Conservation (phyloP, 345 rosid genomes). For the Carallia pectinifolia region DNA sequence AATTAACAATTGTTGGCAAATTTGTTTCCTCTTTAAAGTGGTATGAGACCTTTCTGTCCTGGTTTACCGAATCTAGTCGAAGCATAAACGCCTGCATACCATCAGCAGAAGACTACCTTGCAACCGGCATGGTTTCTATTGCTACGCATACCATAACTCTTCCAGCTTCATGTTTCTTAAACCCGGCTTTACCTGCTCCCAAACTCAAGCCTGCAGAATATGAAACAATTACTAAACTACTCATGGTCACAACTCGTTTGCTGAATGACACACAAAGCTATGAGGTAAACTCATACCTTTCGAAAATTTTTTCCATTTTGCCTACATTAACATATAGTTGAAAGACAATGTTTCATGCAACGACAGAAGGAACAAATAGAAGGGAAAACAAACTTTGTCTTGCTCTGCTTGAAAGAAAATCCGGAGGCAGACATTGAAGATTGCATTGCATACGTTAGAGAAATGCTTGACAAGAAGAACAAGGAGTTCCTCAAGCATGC, state of each 20-base stretch:
- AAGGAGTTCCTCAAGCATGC: conserved; percentile 42
- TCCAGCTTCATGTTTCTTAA: conserved; percentile 35
- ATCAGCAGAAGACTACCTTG: conserved; percentile 44
- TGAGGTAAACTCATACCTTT: conserved; percentile 32
- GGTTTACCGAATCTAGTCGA: conserved; percentile 62
- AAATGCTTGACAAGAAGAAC: conserved; percentile 30
- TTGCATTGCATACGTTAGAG: conserved; percentile 33
- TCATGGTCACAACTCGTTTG: conserved; percentile 54
- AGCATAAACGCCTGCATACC: conserved; percentile 38
- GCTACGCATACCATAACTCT: conserved; percentile 50
- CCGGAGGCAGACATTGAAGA: conserved; percentile 34
- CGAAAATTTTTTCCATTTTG: neutral
- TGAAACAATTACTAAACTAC: conserved; percentile 40
- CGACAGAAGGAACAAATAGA: conserved; percentile 47
- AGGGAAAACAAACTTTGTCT: conserved; percentile 48
- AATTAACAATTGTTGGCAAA: too few relatives aligned
- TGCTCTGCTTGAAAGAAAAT: conserved; percentile 40
- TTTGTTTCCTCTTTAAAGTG: conserved; percentile 36
- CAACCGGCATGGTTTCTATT: conserved; percentile 42
- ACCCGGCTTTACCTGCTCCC: conserved; percentile 22
- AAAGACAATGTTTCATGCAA: neutral
- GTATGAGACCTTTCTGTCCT: conserved; percentile 59
- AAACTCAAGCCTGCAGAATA: conserved; percentile 30
- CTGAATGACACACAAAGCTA: conserved; percentile 57
- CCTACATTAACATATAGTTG: neutral